A percentile compares a stretch with the other conserved stretches of the same genome.
phyloP scores from a whole-genome alignment of 2,329 filamentous ascomycete species.

The Zarea fungicola region DNA sequence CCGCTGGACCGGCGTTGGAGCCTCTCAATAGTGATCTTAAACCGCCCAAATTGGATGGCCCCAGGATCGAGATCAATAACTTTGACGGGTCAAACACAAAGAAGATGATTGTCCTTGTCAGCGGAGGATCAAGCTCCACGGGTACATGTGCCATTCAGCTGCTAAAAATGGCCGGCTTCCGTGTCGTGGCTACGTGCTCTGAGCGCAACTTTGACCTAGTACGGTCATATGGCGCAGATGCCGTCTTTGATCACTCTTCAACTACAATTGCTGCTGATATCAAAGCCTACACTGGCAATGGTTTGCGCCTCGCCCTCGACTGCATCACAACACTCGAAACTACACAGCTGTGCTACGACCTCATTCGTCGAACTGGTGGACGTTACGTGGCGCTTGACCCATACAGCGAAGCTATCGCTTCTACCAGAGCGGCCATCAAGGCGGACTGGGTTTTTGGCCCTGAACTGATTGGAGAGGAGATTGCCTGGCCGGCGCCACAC shows the following conservation, averaged over 20 bases:
- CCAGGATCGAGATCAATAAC: no score
- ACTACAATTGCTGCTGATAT: conserved; percentile 19
- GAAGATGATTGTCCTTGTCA: conserved; percentile 17
- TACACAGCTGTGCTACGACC: conserved; percentile 31
- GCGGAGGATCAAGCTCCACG: conserved; percentile 17
- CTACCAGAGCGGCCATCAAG: neutral
- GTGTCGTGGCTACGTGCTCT: conserved; percentile 1
- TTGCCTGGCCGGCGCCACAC: conserved; percentile 6
- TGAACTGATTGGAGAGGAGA: neutral
- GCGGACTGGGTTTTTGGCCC: neutral
- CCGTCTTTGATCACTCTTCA: conserved; percentile 37
- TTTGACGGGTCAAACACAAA: no score
- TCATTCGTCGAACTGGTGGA: conserved; percentile 26
- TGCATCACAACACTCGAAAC: conserved; percentile 24
- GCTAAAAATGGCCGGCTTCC: conserved; percentile 19
- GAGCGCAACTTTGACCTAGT: conserved; percentile 34
- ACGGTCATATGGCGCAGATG: conserved; percentile 35
- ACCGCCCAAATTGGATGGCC: no score
- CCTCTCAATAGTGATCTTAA: no score
- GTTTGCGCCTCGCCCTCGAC: conserved; percentile 30
- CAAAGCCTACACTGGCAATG: conserved; percentile 18
- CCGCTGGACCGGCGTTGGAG: conserved; percentile 13
- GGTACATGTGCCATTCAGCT: conserved; percentile 22
- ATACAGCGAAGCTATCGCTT: neutral
- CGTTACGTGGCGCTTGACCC: conserved; percentile 13